Evolutionary conservation across 1,284 basidiomycete species (phyloP).

Genomic region (Tetrapyrgos nigripes): DNA sequence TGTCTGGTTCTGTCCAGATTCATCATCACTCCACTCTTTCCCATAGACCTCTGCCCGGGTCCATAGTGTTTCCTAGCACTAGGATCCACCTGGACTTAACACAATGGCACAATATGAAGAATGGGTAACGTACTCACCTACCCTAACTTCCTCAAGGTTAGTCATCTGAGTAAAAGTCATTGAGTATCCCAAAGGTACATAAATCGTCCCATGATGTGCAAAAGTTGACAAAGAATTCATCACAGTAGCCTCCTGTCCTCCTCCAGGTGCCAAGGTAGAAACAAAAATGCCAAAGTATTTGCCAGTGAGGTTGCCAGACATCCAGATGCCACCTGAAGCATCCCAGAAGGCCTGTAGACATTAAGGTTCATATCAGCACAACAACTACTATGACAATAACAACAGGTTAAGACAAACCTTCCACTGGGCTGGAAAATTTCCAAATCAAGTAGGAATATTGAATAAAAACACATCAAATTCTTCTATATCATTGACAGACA

Average conservation of each 20-base stretch:
- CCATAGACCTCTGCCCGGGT: too few relatives aligned
- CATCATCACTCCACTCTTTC: too few relatives aligned
- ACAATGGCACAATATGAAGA: not conserved
- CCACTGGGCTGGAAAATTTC: slow-evolving; percentile 74
- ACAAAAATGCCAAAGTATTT: slow-evolving; percentile 84
- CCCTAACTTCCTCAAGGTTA: slow-evolving; percentile 69
- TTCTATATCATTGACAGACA: slow-evolving; percentile 69
- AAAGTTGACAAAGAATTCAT: slow-evolving; percentile 74
- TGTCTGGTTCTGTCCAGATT: too few relatives aligned
- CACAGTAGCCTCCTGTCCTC: slow-evolving; percentile 78
- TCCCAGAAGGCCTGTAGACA: slow-evolving; percentile 78
- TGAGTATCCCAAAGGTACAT: slow-evolving; percentile 82
- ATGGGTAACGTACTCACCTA: slow-evolving; percentile 53
- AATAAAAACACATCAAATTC: slow-evolving; percentile 73
- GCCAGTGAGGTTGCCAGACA: slow-evolving; percentile 69
- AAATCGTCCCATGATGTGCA: slow-evolving; percentile 84
- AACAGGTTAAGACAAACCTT: slow-evolving; percentile 48
- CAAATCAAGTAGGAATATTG: slow-evolving; percentile 84
- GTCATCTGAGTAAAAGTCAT: slow-evolving; percentile 60
- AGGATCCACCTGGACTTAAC: too few relatives aligned
- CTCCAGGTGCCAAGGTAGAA: slow-evolving; percentile 68
- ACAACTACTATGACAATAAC: not conserved
- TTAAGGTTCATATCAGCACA: not conserved
- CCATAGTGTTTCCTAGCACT: too few relatives aligned
- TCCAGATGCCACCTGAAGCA: slow-evolving; percentile 81